A percentile compares a stretch with the other conserved stretches of the same genome.
phyloP scores from a whole-genome alignment of 495 filamentous ascomycete species.

The Hyaloscypha bicolor region DNA sequence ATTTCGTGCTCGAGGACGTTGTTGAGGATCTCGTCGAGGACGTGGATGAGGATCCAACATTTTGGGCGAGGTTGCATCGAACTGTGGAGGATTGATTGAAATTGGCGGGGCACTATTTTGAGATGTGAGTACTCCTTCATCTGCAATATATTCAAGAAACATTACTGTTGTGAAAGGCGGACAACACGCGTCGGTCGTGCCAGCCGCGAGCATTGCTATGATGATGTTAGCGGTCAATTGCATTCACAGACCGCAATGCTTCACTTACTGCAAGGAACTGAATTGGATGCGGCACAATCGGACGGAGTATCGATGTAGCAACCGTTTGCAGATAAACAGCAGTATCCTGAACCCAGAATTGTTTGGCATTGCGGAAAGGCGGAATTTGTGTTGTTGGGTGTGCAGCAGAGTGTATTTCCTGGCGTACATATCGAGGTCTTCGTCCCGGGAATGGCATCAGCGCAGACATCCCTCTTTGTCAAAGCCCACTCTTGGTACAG shows the following conservation, averaged over 20 bases:
- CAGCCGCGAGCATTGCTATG: background rate
- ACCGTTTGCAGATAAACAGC: background rate
- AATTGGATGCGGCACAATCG: conserved; percentile 2
- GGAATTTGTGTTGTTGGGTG: background rate
- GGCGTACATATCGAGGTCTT: conserved; percentile 8
- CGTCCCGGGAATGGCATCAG: conserved; percentile 13
- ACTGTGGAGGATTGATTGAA: background rate
- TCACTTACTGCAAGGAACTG: conserved; percentile 7
- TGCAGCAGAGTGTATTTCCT: conserved; percentile 11
- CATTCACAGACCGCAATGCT: background rate
- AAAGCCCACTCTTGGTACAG: conserved; percentile 1
- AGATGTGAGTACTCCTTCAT: too few relatives aligned
- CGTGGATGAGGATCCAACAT: background rate
- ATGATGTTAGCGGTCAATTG: background rate
- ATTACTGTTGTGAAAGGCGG: background rate
- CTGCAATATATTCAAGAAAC: too few relatives aligned
- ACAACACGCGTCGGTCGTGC: background rate
- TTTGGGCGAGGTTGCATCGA: background rate
- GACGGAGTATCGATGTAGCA: conserved; percentile 11
- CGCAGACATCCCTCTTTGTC: conserved; percentile 12
- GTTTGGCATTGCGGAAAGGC: conserved; percentile 7
- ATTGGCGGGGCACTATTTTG: background rate
- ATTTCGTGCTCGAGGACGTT: background rate
- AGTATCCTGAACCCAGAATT: conserved; percentile 2
- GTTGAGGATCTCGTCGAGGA: background rate